Base-by-base conservation (phyloP, 2,329 filamentous ascomycete species). In the Neonectria ditissima region DNA sequence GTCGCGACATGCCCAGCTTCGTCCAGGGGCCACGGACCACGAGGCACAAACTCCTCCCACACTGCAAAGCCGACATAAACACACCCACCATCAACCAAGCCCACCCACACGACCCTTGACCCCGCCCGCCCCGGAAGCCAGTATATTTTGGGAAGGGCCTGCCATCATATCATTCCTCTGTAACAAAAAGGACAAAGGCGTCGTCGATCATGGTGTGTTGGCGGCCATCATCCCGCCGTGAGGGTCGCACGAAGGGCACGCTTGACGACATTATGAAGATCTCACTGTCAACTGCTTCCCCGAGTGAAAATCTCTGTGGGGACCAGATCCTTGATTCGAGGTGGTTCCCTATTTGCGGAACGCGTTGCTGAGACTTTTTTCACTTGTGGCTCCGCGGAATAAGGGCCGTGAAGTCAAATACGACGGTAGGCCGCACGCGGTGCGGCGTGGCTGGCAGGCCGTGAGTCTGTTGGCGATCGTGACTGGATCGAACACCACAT, bases 81-180 rank as follows among this genome's bases (percentile, higher is more conserved):
- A 55, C 41, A 32, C n/a, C 13, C 52, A 30, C 32, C 28, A 48
- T 8, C 34, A 14, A 14, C 34, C 16, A n/a, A 37, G 22, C 28
- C 55, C 37, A 45, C 50, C 6, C 50, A 54, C 48, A 48, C 24
- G 3, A 37, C 34, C 48, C 39, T 34, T 43, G 48, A 58, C 48
- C 59, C 61, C 61, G 57, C 61, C 41, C 41, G 55, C 18, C 47
- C 57, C 48, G 28, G 53, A 57, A 50, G 58, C 47, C 47, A 54
- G 52, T 50, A 50, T 50, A 59, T 45, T 57, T 48, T 4, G 18
- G 47, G 18, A 20, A 20, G 47, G 32, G 10, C 16, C 37, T 41
- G n/a, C 11, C 37, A 20, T 41, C n/a, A 41, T 41, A 41, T 41
- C 37, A 18, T 41, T 9, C 16, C 37, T 41, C 20, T 28, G n/a